Conservation (phyloP, 139 green algal species). For the Chlamydomonas sphaeroides region DNA sequence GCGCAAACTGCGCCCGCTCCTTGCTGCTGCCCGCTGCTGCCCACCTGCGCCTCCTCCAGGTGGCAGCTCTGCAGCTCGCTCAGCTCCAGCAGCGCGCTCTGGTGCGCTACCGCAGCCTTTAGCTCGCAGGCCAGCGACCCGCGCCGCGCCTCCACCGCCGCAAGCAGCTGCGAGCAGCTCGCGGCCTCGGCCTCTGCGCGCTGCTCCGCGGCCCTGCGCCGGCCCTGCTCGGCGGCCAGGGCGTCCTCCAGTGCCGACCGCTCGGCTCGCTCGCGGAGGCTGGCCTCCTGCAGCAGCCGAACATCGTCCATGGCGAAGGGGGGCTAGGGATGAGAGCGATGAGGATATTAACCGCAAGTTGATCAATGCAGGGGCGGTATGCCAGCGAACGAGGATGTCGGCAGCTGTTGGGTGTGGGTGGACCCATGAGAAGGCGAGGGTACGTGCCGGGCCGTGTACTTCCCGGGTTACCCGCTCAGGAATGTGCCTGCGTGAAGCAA, state of each 20-base stretch:
- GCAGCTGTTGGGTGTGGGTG: too few relatives aligned
- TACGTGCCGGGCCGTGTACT: too few relatives aligned
- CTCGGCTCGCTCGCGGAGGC: conserved; percentile 15
- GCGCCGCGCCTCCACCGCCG: neutral
- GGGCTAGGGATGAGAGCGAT: too few relatives aligned
- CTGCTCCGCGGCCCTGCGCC: neutral
- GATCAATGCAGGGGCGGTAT: too few relatives aligned
- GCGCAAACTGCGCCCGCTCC: too few relatives aligned
- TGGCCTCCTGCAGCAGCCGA: conserved; percentile 14
- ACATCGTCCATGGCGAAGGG: conserved; percentile 13
- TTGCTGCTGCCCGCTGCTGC: neutral
- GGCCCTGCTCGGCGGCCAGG: neutral
- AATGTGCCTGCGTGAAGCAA: too few relatives aligned
- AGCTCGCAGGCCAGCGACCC: neutral
- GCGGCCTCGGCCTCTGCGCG: neutral
- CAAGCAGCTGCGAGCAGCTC: neutral
- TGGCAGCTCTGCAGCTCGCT: neutral
- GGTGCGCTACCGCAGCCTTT: neutral
- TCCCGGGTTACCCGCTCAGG: too few relatives aligned
- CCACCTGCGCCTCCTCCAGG: conserved; percentile 10
- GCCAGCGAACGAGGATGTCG: too few relatives aligned
- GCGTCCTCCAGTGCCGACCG: neutral
- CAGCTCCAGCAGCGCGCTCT: conserved; percentile 16
- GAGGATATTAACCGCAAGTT: too few relatives aligned
- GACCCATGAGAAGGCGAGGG: too few relatives aligned